Evolutionary conservation across 2,329 filamentous ascomycete species (phyloP).

Genomic region (Colletotrichum sp.): DNA sequence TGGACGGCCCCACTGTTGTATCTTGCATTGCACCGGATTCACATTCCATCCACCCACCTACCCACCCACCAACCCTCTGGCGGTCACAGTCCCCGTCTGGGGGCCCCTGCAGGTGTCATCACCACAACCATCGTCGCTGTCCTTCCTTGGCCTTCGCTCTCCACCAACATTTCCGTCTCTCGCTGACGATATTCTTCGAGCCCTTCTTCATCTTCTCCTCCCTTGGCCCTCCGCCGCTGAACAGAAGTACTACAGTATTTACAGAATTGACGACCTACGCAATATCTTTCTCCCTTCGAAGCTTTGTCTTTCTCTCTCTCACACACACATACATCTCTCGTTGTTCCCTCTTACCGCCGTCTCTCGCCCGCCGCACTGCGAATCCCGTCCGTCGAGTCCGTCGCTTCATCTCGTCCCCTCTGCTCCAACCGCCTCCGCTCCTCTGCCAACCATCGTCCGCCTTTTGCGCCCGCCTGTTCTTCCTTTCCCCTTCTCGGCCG

Average conservation of each 20-base stretch:
- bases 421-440: background rate
- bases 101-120: slow-evolving; percentile 14
- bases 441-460: background rate
- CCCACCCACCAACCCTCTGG: background rate
- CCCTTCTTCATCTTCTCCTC: background rate
- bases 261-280: background rate
- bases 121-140: background rate
- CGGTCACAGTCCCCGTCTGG: background rate
- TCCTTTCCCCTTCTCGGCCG: slow-evolving; percentile 7
- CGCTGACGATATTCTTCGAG: background rate
- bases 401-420: slow-evolving; percentile 4
- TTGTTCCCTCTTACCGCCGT: background rate
- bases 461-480: slow-evolving; percentile 10
- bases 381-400: background rate
- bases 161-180: background rate
- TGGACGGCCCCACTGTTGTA: background rate
- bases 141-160: background rate
- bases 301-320: background rate
- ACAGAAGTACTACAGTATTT: background rate
- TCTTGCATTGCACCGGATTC: background rate
- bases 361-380: background rate
- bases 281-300: background rate
- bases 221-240: background rate
- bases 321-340: background rate
- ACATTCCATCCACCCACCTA: background rate